Evolutionary conservation across 1,139 yeast genomes (phyloP), one percentile per base, ranked within the genome.

Genomic region (Suhomyces atakaporum): DNA sequence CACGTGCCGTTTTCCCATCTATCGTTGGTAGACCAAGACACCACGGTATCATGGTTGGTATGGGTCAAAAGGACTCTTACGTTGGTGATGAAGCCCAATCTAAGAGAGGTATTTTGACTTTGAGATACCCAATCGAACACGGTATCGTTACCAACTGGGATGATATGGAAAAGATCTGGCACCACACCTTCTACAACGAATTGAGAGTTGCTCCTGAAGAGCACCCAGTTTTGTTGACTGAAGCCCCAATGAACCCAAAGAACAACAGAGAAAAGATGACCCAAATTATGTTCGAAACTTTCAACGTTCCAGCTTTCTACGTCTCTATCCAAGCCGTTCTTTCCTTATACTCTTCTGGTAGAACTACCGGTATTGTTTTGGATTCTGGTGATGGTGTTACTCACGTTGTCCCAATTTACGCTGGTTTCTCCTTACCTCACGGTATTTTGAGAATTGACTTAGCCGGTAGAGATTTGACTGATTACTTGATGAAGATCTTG

Each of bases 111-210:
- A 90, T 92, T 67, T 84, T 92, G 69, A 89, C 97, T 62, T 79
- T 92, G 71, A 87, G 96, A 77, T 92, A 92, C 80, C 98, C 98
- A 66, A 92, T 92, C 69, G 98, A 92, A 79, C 98, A 92, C 81
- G 98, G 98, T 87, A 89, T 92, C 60, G 98, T 92, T 55, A 92
- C 96, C 77, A 92, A 92, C 92, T 92, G 98, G 98, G 97, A 92
- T 69, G 98, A 92, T 73, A 92, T 92, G 97, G 98, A 90, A 84
- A 92, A 87, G 81, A 92, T 92, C 77, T 88, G 97, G 96, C 96
- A 87, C 74, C 96, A 87, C 81, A 87, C 96, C 60, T 88, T 87
- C 78, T 87, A 86, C 89, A 88, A 87, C 75, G 96, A 87, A 75
- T 84, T 87, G 73, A 86, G 96, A 77, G 95, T 92, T 69, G 97